Evolutionary conservation across 2,329 filamentous ascomycete species (phyloP).

Genomic region (Aureobasidium melanogenum): DNA sequence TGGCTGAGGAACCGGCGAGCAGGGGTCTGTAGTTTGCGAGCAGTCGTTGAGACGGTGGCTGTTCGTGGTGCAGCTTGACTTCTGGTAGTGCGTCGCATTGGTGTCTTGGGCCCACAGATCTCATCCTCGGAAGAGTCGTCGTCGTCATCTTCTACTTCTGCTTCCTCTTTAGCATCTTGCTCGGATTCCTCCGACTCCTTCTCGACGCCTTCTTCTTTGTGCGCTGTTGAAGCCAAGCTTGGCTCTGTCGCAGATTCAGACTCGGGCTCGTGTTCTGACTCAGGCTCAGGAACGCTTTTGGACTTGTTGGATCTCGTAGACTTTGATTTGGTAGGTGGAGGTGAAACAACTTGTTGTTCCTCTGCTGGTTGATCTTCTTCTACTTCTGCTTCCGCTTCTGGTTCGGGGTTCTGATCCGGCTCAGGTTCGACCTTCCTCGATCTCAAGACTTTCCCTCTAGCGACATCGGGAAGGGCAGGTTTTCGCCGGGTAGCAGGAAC

Average conservation of each 20-base stretch:
- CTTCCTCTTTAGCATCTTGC: not conserved
- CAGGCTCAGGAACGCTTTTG: not conserved
- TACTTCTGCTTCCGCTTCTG: not conserved
- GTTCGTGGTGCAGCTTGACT: not conserved
- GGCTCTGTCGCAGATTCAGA: not conserved
- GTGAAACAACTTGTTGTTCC: not conserved
- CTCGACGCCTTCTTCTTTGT: not conserved
- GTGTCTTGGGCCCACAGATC: conserved; percentile 16
- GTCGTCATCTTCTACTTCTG: not conserved
- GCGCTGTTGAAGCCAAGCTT: not conserved
- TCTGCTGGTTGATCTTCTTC: not conserved
- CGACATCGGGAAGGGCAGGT: not conserved
- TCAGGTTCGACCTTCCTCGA: not conserved
- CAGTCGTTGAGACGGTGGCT: not conserved
- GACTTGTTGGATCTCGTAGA: not conserved
- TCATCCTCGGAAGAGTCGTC: conserved; percentile 14
- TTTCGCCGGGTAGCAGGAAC: not conserved
- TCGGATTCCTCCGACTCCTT: not conserved
- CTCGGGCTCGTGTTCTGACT: not conserved
- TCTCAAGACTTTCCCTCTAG: not conserved
- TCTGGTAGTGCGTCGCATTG: conserved; percentile 8
- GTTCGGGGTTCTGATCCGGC: not conserved
- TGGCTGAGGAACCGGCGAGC: conserved; percentile 2
- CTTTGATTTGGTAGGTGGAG: not conserved
- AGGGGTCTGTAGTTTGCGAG: conserved; percentile 8